Evolutionary conservation across 2,329 filamentous ascomycete species (phyloP), one percentile per base, ranked within the genome.

Genomic region (Alternaria sp.): DNA sequence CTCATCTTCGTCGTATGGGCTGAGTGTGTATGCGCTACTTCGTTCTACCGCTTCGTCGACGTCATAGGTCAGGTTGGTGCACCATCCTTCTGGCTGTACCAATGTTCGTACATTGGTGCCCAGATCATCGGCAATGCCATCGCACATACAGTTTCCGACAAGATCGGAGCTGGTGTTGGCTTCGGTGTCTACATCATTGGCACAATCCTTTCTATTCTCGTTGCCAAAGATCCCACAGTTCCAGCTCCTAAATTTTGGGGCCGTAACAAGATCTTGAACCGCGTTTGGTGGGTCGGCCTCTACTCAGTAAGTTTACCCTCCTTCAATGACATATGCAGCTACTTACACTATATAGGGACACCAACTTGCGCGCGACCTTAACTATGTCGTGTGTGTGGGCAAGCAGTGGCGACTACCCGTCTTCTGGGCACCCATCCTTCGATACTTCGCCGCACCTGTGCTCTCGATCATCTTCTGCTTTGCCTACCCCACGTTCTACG

Each of bases 291-390:
- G 56, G 12, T 86, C 11, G 76, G 76, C 2, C 84, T 86, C 65
- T 87, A 87, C 74, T 87, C 84, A 18, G 85, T 85, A 79, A 72
- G 82, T 11, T 11, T 10, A 55, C 14, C 28, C 37, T 41, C 10
- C 37, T 41, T 9, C 37, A 41, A 8, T 18, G 37, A 41, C 37
- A 41, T 18, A 41, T 41, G 5, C 37, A 41, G 4, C 6, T 55
- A 11, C 30, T 44, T 4, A 55, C 7, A 21, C 8, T 33, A 9
- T 18, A 7, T 55, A 87, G 84, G 85, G 84, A 50, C 83, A 87
- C 64, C 86, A 87, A 77, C 80, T 87, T n/a, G 79, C 82, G 18
- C 81, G 79, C 21, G 85, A 87, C 66, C 80, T 87, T 45, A 87
- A 87, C 61, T 70, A 79, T 6, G 81, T 85, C 43, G 80, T 87